A percentile compares a stretch with the other conserved stretches of the same genome.
These are phyloP conservation scores for Dactylellina sp. DNA, from an alignment of 2,329 filamentous ascomycete species.

Conservation along the genomic window DNA sequence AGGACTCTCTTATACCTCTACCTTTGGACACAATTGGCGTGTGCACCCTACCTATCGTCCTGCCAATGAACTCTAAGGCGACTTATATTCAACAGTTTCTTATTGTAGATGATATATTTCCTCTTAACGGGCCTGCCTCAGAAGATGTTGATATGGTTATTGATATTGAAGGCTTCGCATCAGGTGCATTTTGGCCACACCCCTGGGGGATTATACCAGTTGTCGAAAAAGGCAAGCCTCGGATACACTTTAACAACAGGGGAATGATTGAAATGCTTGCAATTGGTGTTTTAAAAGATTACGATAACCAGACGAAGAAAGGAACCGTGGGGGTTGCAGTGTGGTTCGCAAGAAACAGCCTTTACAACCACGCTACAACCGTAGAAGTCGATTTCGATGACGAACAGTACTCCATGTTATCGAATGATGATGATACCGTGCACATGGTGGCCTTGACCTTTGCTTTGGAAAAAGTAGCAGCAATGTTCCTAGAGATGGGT, in stretches of 20 bases:
- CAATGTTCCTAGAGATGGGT: slow-evolving; percentile 40
- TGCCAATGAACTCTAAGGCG: slow-evolving; percentile 27
- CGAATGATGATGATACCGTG: slow-evolving; percentile 22
- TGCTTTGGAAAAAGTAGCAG: slow-evolving; percentile 36
- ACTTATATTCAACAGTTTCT: slow-evolving; percentile 42
- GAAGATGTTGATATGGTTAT: slow-evolving; percentile 45
- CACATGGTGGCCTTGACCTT: slow-evolving; percentile 51
- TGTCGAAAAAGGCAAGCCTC: slow-evolving; percentile 31
- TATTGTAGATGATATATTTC: slow-evolving; percentile 41
- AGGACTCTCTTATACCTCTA: slow-evolving; percentile 26
- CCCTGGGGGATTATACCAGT: slow-evolving; percentile 37
- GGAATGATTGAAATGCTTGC: slow-evolving; percentile 36
- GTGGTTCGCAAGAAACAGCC: slow-evolving; percentile 42
- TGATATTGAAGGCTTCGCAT: slow-evolving; percentile 39
- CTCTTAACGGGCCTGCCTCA: slow-evolving; percentile 3
- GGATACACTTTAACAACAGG: slow-evolving; percentile 25
- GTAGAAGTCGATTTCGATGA: slow-evolving; percentile 35
- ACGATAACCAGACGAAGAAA: slow-evolving; percentile 10
- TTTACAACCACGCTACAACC: slow-evolving; percentile 36
- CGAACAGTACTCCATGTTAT: slow-evolving; percentile 23
- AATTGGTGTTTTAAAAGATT: slow-evolving; percentile 37
- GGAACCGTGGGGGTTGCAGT: slow-evolving; percentile 26
- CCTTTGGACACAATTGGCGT: slow-evolving; percentile 31
- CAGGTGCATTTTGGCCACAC: slow-evolving; percentile 44
- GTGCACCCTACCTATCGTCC: slow-evolving; percentile 30